Evolutionary conservation across 1,284 basidiomycete genomes (phyloP), one percentile per base, ranked within the genome.

Genomic region (Trichosporon inkin): DNA sequence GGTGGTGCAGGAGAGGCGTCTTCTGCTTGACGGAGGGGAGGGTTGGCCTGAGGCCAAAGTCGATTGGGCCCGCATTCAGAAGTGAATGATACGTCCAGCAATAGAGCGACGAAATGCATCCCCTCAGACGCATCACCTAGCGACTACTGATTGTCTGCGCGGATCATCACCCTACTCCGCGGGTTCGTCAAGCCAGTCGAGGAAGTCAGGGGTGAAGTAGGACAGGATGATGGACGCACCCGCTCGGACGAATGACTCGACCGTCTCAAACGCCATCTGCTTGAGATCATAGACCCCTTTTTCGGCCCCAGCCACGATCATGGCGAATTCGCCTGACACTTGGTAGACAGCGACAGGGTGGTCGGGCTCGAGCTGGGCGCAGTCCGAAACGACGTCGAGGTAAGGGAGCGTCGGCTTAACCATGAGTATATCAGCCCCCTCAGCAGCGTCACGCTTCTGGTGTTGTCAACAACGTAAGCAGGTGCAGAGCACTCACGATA

Each of bases 381-480:
- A 92, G 71, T 97, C 92, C 36, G 88, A 84, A 62, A 99, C 88
- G 75, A 99, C 88, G 79, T 99, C 96, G 54, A 99, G 88, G 81
- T 99, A 99, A 0, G 94, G 94, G 61, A 98, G 79, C 0, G 91
- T 85, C 10, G 96, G 96, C 76, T 99, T 99, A 74, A 99, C 92
- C 95, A 99, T 99, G 73, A 99, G 86, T 68, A 99, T 91, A 75
- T 99, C 96, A 16, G 96, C 96, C 20, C 96, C 96, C 80, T 99
- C 95, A n/a, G 75, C 80, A 0, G 86, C 84, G 75, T 99, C 96
- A 47, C 93, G 89, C 82, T 85, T 80, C 92, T 96, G 73, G 52
- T 49, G 35, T 1, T 3, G 57, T 61, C 16, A 61, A 19, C 3
- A n/a, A 6, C 1, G 2, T 0, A 22, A 0, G 4, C 10, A 1